A percentile compares a stretch with the other conserved stretches of the same genome.
Evolutionary conservation across 108 stramenopile species (phyloP).

Genomic region (Conticribra guillardii): DNA sequence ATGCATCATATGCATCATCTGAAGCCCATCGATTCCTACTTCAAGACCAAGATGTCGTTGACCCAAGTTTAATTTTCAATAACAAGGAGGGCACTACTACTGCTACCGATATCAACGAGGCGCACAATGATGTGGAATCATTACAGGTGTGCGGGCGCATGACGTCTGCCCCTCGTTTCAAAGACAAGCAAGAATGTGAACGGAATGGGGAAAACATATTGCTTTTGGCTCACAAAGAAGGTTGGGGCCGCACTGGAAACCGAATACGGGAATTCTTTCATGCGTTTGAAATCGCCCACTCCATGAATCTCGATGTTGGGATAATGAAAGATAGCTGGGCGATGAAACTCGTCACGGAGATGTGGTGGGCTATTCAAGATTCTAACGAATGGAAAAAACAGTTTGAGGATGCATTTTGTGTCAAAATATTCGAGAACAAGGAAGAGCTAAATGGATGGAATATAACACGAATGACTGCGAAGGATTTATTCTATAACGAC

Average conservation of each 20-base stretch:
- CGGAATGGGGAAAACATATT: neutral
- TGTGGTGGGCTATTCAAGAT: slow-evolving; percentile 43
- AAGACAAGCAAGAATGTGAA: neutral
- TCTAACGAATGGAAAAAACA: slow-evolving; percentile 21
- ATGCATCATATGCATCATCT: no score
- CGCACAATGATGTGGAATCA: no score
- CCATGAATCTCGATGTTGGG: slow-evolving; percentile 25
- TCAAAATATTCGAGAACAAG: slow-evolving; percentile 18
- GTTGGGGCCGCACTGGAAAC: slow-evolving; percentile 30
- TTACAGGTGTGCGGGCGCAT: neutral
- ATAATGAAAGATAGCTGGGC: slow-evolving; percentile 34
- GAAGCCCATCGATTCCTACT: no score
- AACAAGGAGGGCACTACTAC: no score
- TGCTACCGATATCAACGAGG: no score
- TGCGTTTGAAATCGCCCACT: slow-evolving; percentile 38
- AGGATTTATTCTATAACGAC: slow-evolving; percentile 37
- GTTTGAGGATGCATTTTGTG: slow-evolving; percentile 39
- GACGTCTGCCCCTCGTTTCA: neutral
- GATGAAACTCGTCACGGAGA: slow-evolving; percentile 25
- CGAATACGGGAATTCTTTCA: slow-evolving; percentile 43
- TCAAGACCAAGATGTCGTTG: no score
- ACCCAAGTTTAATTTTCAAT: no score
- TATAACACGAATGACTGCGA: slow-evolving; percentile 10
- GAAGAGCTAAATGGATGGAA: slow-evolving; percentile 12
- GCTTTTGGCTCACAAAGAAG: neutral